A percentile compares a stretch with the other conserved stretches of the same genome.
These are phyloP conservation scores for Trapa incisa DNA, from an alignment of 345 rosid genomes.

Conservation along the genomic window DNA sequence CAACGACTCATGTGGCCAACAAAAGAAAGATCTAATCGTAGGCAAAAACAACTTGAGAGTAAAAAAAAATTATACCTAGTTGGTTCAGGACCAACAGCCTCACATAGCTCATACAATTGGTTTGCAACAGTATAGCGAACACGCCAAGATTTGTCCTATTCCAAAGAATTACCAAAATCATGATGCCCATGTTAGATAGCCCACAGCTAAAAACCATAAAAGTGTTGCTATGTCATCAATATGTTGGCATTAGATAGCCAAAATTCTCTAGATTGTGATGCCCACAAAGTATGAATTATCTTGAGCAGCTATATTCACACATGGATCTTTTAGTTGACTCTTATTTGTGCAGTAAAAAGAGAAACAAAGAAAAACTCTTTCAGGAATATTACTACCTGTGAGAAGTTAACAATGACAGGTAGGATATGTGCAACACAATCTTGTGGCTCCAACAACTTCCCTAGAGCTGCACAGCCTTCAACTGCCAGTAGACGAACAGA, in stretches of 20 bases:
- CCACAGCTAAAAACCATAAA: neutral
- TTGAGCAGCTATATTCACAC: neutral
- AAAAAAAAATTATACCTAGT: constrained; percentile 43
- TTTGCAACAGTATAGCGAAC: constrained; percentile 97
- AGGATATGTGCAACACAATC: constrained; percentile 85
- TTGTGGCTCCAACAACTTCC: constrained; percentile 86
- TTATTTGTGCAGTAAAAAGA: neutral
- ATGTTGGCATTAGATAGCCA: neutral
- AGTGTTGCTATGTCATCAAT: neutral
- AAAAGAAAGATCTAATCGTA: neutral
- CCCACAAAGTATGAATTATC: neutral
- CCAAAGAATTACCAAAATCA: neutral
- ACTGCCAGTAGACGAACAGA: constrained; percentile 92
- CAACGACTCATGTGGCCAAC: neutral
- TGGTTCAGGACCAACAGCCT: constrained; percentile 91
- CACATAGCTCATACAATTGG: constrained; percentile 91
- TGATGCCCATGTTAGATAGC: no score
- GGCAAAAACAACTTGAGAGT: neutral
- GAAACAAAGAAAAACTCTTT: neutral
- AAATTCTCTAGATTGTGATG: neutral
- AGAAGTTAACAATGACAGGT: constrained; percentile 85
- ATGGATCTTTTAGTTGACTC: neutral
- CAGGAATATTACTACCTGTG: constrained; percentile 42
- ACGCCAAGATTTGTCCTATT: constrained; percentile 97
- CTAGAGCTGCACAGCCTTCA: constrained; percentile 95